These are phyloP conservation scores for Tetrastigma voinierianum DNA, from an alignment of 164 flowering plant species.

Conservation along the genomic window DNA sequence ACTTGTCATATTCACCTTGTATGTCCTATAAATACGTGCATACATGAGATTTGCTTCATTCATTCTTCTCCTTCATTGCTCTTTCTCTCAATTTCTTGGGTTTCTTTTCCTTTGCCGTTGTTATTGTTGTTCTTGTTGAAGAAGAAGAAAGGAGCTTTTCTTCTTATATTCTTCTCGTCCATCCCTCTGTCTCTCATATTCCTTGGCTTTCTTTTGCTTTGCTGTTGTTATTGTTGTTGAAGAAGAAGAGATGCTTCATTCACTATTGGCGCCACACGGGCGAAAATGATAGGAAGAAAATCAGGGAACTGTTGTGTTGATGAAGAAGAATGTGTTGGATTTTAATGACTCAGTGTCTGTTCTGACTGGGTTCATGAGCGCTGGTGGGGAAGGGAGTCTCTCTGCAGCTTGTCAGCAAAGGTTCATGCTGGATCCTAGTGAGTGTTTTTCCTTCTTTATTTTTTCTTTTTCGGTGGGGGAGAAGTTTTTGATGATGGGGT, in stretches of 20 bases:
- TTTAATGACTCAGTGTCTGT: conserved; percentile 49
- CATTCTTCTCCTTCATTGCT: too few relatives aligned
- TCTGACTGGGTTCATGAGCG: conserved; percentile 45
- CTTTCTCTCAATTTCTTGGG: too few relatives aligned
- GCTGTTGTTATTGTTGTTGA: too few relatives aligned
- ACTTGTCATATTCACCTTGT: too few relatives aligned
- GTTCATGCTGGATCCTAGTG: conserved; percentile 45
- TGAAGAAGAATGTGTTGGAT: conserved; percentile 74
- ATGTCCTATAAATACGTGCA: too few relatives aligned
- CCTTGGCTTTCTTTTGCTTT: too few relatives aligned
- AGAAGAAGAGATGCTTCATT: conserved; percentile 13
- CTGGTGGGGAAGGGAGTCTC: conserved; percentile 44
- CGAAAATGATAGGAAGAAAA: conserved; percentile 12
- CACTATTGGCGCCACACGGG: conserved; percentile 15
- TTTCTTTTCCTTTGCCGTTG: too few relatives aligned
- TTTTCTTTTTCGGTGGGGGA: not conserved
- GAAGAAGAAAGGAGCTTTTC: not conserved
- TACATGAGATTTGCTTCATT: too few relatives aligned
- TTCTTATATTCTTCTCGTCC: too few relatives aligned
- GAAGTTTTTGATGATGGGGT: too few relatives aligned
- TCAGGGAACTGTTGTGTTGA: conserved; percentile 64
- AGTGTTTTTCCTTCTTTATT: not conserved
- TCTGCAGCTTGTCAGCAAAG: conserved; percentile 62
- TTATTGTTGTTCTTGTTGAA: too few relatives aligned
- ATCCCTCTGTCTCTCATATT: too few relatives aligned